phyloP scores from a whole-genome alignment of 768 basidiomycete genomes.

The Termitomyces sp. region DNA sequence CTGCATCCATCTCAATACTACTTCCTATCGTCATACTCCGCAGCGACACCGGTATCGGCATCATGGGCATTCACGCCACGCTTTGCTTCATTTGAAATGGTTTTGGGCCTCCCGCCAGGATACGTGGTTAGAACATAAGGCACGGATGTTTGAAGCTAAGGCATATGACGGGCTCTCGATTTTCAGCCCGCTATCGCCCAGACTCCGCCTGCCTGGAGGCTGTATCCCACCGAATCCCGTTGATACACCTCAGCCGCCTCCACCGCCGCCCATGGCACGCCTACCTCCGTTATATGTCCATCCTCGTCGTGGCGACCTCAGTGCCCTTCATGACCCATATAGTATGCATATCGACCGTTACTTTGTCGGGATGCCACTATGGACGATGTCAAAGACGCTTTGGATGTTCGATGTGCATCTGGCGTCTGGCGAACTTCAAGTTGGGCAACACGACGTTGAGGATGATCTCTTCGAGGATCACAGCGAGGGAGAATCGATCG shows the following conservation, averaged over 20 bases:
- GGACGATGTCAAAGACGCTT: conserved; percentile 64
- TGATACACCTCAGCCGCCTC: conserved; percentile 12
- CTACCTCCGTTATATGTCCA: conserved; percentile 37
- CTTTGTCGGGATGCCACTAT: conserved; percentile 51
- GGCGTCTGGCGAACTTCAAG: conserved; percentile 10
- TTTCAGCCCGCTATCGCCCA: conserved; percentile 11
- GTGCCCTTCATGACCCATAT: conserved; percentile 53
- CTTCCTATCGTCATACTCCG: conserved; percentile 18
- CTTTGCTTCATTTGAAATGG: conserved; percentile 53
- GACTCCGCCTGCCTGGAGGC: conserved; percentile 7
- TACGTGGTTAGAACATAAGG: conserved; percentile 38
- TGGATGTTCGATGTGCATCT: conserved; percentile 57
- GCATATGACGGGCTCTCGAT: conserved; percentile 25
- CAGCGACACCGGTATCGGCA: conserved; percentile 41
- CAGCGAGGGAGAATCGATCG: conserved; percentile 28
- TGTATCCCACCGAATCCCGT: conserved; percentile 9
- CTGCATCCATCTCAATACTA: conserved; percentile 14
- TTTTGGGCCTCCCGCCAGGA: conserved; percentile 58
- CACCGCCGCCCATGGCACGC: conserved; percentile 5
- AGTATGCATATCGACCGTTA: conserved; percentile 52
- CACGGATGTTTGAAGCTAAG: conserved; percentile 14
- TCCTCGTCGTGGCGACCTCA: conserved; percentile 62
- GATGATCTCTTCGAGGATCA: conserved; percentile 18
- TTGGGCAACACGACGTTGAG: conserved; percentile 15
- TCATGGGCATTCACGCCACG: conserved; percentile 60